Conservation (phyloP, 2,329 filamentous ascomycete genomes). For the Colletotrichum phormii region DNA sequence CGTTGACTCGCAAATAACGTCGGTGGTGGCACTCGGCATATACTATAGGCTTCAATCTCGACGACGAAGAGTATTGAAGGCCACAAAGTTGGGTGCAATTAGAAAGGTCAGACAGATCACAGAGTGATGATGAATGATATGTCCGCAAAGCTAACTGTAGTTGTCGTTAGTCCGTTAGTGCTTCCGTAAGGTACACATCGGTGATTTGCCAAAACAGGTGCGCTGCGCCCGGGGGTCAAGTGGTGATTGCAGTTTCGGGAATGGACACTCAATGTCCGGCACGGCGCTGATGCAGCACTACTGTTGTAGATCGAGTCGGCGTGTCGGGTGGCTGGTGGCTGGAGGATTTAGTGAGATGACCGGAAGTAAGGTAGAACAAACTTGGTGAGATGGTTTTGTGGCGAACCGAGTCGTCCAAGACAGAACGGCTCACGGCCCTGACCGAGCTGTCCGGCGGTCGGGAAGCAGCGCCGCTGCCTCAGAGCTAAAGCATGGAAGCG, state of each 20-base stretch:
- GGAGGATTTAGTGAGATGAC: constrained; percentile 2
- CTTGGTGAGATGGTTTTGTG: neutral
- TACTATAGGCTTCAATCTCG: neutral
- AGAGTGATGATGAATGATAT: neutral
- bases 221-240: neutral
- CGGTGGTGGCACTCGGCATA: neutral
- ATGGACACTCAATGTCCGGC: neutral
- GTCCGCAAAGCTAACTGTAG: neutral
- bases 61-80: neutral
- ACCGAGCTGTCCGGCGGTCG: constrained; percentile 10
- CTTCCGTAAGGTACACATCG: neutral
- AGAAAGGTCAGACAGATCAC: neutral
- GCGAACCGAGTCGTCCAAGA: neutral
- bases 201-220: neutral
- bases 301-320: constrained; percentile 4
- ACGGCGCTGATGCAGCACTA: neutral
- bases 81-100: neutral
- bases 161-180: neutral
- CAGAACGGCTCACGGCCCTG: neutral
- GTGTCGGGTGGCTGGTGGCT: constrained; percentile 3
- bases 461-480: constrained; percentile 15
- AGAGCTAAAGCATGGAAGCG: constrained; percentile 5
- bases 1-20: neutral
- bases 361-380: neutral
- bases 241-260: neutral